Conservation (phyloP, 371 early-diverging fungal species). For the Mucor piriformis region DNA sequence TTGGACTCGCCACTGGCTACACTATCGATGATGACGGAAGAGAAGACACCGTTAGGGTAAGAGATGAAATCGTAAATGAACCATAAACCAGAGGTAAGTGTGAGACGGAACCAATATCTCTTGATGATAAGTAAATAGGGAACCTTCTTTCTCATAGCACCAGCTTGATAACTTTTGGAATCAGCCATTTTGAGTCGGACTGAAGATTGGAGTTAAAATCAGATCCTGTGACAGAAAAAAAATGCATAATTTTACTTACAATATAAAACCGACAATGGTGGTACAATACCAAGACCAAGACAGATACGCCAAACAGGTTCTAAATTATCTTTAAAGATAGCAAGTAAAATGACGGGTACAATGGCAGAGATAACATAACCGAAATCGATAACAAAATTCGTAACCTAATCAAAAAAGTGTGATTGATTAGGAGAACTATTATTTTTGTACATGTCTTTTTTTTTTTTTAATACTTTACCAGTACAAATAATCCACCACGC, state of each 20-base stretch:
- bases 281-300: slow-evolving; percentile 53
- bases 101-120: slow-evolving; percentile 57
- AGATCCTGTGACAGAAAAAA: too few species aligned
- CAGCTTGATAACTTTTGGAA: slow-evolving; percentile 50
- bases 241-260: slow-evolving; percentile 14
- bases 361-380: slow-evolving; percentile 54
- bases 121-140: slow-evolving; percentile 59
- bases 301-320: slow-evolving; percentile 54
- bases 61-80: slow-evolving; percentile 66
- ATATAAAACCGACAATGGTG: slow-evolving; percentile 55
- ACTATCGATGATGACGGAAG: slow-evolving; percentile 31
- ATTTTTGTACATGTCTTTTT: slow-evolving; percentile 21
- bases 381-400: slow-evolving; percentile 45
- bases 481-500: slow-evolving; percentile 53
- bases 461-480: slow-evolving; percentile 27
- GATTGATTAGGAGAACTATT: slow-evolving; percentile 7
- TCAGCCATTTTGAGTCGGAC: slow-evolving; percentile 59
- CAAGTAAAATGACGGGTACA: slow-evolving; percentile 52
- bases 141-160: slow-evolving; percentile 52
- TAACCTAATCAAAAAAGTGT: not conserved
- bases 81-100: slow-evolving; percentile 61
- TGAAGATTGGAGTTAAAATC: not conserved
- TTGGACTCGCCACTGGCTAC: slow-evolving; percentile 30
- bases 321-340: slow-evolving; percentile 39
- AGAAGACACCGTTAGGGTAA: slow-evolving; percentile 61